Conservation (phyloP, 2,329 filamentous ascomycete species). For the Pyricularia sp. region DNA sequence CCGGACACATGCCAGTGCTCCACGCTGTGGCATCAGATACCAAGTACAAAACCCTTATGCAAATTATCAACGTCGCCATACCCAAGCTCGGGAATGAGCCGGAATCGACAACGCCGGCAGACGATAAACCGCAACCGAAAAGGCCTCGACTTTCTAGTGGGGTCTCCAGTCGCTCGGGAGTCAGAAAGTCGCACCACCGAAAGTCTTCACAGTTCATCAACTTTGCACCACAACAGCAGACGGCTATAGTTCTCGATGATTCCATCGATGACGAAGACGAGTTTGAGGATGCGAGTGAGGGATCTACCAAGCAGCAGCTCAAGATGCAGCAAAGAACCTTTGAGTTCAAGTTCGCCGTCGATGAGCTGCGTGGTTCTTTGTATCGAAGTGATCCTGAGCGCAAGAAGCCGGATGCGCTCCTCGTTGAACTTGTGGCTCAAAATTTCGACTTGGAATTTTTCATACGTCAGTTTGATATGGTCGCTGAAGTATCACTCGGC, state of each 20-base stretch:
- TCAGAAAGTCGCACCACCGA: constrained; percentile 36
- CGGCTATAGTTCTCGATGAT: constrained; percentile 71
- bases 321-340: constrained; percentile 85
- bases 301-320: constrained; percentile 43
- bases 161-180: constrained; percentile 29
- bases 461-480: constrained; percentile 84
- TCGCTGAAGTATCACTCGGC: constrained; percentile 78
- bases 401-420: constrained; percentile 64
- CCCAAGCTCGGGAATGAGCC: constrained; percentile 61
- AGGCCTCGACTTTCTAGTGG: constrained; percentile 37
- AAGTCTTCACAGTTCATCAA: constrained; percentile 62
- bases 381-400: constrained; percentile 78
- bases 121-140: constrained; percentile 17
- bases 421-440: constrained; percentile 88
- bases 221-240: constrained; percentile 48
- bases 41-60: constrained; percentile 97
- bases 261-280: constrained; percentile 53
- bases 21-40: constrained; percentile 87
- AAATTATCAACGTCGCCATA: constrained; percentile 87
- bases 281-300: constrained; percentile 59
- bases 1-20: constrained; percentile 82
- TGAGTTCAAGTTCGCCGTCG: constrained; percentile 94
- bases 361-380: constrained; percentile 85
- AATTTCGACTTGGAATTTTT: constrained; percentile 83
- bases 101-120: constrained; percentile 11